Base-by-base conservation (phyloP, 768 basidiomycete species). In the Rhodotorula sphaerocarpa region DNA sequence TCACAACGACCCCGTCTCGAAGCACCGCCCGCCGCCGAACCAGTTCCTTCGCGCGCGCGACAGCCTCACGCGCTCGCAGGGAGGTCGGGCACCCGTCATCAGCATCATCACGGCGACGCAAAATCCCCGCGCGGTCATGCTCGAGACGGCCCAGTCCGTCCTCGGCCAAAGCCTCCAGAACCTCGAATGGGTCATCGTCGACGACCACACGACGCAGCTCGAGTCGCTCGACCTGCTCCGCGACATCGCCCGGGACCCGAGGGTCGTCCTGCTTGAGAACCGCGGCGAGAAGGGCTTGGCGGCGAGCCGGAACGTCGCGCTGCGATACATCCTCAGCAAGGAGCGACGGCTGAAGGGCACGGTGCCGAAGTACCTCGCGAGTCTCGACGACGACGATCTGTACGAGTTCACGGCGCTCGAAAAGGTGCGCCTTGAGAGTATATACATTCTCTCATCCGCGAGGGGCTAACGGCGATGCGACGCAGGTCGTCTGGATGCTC, bases 361-460 rank as follows among this genome's bases (percentile, higher is more conserved):
- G 25, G 5, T 54, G 27, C 60, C 60, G 4, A 44, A 44, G 39
- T 61, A 61, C 33, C 7, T 61, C 7, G 60, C 47, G 12, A 61
- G 60, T 50, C 34, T 61, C 11, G 60, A 61, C 42, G 60, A 61
- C 54, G 60, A 61, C 42, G 60, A 61, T 33, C 48, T 69, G 16
- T 58, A 56, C 56, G 67, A 69, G 42, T 51, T 69, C 23, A 69
- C 67, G 5, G 61, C 63, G 41, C 55, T 69, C 31, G 67, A 69
- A 36, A 69, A 69, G 60, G 56, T 64, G 18, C 27, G 46, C 11
- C 34, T 10, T 18, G 30, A 5, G 21, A 15, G 21, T 30, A 11
- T 23, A 12, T 18, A 28, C 23, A 18, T n/a, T 33, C 30, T 21
- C 28, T 28, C 20, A 6, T 44, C 27, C n/a, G 7, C 36, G 3